Evolutionary conservation across 192 early-diverging fungal species (phyloP).

Genomic region (Podila epicladia): DNA sequence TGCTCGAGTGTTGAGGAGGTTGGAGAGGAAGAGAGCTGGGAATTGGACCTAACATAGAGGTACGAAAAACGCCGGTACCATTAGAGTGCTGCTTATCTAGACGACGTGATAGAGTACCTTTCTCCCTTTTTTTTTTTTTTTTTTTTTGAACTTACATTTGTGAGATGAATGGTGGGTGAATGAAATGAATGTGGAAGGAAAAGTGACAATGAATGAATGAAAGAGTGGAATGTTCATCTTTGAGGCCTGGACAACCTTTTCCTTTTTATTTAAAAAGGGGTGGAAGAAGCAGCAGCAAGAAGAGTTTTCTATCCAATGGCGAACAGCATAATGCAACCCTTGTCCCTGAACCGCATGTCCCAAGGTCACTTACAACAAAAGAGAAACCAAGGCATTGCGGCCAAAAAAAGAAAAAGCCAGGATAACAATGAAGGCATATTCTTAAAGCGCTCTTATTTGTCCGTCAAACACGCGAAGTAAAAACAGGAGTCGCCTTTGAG

Average conservation of each 20-base stretch:
- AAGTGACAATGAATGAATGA: background rate
- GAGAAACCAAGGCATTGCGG: too few relatives aligned
- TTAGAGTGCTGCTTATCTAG: background rate
- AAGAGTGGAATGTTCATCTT: background rate
- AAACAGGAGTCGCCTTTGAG: too few relatives aligned
- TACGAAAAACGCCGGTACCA: background rate
- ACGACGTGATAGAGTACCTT: background rate
- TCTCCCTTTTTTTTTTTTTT: background rate
- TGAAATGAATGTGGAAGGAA: background rate
- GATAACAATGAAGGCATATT: too few relatives aligned
- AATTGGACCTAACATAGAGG: background rate
- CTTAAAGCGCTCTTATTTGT: too few relatives aligned
- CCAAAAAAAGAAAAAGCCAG: too few relatives aligned
- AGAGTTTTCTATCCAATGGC: too few relatives aligned
- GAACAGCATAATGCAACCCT: too few relatives aligned
- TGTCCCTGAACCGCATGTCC: too few relatives aligned
- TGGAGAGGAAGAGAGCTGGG: conserved; percentile 13
- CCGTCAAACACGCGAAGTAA: too few relatives aligned
- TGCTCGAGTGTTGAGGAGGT: conserved; percentile 14
- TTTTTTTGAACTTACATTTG: background rate
- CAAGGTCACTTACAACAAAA: too few relatives aligned
- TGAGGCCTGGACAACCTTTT: too few relatives aligned
- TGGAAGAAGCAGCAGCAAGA: too few relatives aligned
- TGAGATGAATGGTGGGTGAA: background rate
- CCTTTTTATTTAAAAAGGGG: background rate